phyloP scores from a whole-genome alignment of 306 rosid species.

The Rosa lucieae region DNA sequence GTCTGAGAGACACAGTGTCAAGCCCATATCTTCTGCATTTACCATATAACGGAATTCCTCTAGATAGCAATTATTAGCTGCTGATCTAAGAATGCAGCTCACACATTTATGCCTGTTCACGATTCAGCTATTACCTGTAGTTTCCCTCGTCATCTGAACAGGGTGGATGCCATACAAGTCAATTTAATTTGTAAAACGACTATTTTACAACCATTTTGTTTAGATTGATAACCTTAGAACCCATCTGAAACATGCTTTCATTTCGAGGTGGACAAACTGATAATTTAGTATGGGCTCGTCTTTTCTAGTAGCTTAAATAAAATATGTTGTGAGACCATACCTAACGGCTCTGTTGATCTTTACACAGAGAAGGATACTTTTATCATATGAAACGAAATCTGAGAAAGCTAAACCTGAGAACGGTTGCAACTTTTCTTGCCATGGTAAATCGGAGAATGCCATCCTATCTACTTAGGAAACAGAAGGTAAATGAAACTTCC shows the following conservation, averaged over 20 bases:
- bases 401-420: slow-evolving; percentile 43
- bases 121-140: not conserved
- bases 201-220: not conserved
- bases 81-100: not conserved
- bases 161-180: not conserved
- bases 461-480: slow-evolving; percentile 53
- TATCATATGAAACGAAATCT: slow-evolving; percentile 42
- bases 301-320: not conserved
- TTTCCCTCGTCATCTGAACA: not conserved
- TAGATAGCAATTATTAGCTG: not conserved
- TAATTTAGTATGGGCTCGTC: not conserved
- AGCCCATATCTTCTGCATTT: not conserved
- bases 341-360: not conserved
- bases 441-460: slow-evolving; percentile 47
- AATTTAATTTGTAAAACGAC: not conserved
- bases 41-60: not conserved
- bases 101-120: not conserved
- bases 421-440: slow-evolving; percentile 26
- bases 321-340: not conserved
- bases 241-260: not conserved
- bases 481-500: slow-evolving; percentile 7
- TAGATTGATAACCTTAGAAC: not conserved
- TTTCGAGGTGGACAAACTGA: not conserved
- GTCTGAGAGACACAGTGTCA: no score
- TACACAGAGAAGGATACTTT: slow-evolving; percentile 63